phyloP scores from a whole-genome alignment of 495 filamentous ascomycete genomes.

The Aspergillus kassunensis region DNA sequence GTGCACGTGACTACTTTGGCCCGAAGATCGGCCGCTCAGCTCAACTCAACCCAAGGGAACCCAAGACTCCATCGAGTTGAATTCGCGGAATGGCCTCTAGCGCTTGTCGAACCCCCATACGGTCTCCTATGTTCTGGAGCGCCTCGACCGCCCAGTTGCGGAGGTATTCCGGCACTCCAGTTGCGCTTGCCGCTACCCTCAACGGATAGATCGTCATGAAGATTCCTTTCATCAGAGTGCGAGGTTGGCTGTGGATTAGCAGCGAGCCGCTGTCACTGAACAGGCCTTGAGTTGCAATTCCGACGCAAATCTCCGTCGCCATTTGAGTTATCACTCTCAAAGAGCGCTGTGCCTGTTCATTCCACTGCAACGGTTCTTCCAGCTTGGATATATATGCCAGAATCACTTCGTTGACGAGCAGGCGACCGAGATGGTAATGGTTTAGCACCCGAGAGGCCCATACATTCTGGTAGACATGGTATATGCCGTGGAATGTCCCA shows the following conservation, averaged over 20 bases:
- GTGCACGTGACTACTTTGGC: too few relatives aligned
- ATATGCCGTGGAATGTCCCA: slow-evolving; percentile 2
- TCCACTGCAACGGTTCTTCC: not conserved
- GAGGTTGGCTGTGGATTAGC: not conserved
- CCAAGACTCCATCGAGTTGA: too few relatives aligned
- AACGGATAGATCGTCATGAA: slow-evolving; percentile 7
- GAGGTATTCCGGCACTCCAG: slow-evolving; percentile 1
- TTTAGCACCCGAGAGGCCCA: slow-evolving; percentile 1
- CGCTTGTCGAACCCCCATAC: slow-evolving; percentile 1
- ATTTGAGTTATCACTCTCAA: slow-evolving; percentile 3
- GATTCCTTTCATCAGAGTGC: not conserved
- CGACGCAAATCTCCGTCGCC: slow-evolving; percentile 5
- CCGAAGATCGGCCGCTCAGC: too few relatives aligned
- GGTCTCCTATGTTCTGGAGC: not conserved
- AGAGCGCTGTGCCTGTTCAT: not conserved
- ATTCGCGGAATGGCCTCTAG: slow-evolving; percentile 4
- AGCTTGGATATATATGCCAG: slow-evolving; percentile 1
- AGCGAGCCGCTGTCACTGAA: not conserved
- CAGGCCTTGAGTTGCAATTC: slow-evolving; percentile 2
- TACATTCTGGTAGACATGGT: slow-evolving; percentile 9
- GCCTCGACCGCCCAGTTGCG: not conserved
- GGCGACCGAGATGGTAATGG: slow-evolving; percentile 1
- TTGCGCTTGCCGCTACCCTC: slow-evolving; percentile 2
- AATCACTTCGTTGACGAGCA: slow-evolving; percentile 10
- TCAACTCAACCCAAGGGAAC: too few relatives aligned